Percentiles rank a stretch among this genome's conserved stretches.
phyloP scores from a whole-genome alignment of 2,329 filamentous ascomycete genomes.

The Shiraia sp. region DNA sequence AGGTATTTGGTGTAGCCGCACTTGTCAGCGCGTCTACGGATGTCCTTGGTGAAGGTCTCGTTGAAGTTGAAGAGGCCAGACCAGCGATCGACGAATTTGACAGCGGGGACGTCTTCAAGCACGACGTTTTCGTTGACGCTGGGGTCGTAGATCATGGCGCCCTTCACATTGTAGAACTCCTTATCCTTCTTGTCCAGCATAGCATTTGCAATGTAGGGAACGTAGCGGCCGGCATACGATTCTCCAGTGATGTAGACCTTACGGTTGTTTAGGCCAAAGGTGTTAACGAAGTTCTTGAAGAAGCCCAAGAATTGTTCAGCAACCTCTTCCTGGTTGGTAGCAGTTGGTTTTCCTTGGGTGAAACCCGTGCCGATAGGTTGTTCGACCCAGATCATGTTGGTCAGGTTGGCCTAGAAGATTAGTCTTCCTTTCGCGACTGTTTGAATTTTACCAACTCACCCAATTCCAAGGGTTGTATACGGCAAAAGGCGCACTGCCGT shows the following conservation, averaged over 20 bases:
- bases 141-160: slow-evolving; percentile 75
- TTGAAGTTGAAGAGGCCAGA: slow-evolving; percentile 66
- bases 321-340: slow-evolving; percentile 68
- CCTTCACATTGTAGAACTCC: slow-evolving; percentile 68
- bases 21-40: slow-evolving; percentile 56
- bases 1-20: slow-evolving; percentile 68
- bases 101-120: slow-evolving; percentile 57
- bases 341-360: slow-evolving; percentile 65
- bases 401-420: slow-evolving; percentile 56
- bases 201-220: slow-evolving; percentile 72
- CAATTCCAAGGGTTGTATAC: slow-evolving; percentile 51
- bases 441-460: slow-evolving; percentile 30
- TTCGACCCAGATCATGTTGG: slow-evolving; percentile 77
- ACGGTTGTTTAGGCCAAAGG: slow-evolving; percentile 66
- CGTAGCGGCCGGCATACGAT: slow-evolving; percentile 66
- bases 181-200: slow-evolving; percentile 72
- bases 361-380: slow-evolving; percentile 72
- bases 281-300: slow-evolving; percentile 76
- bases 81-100: slow-evolving; percentile 66
- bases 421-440: background rate
- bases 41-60: slow-evolving; percentile 57
- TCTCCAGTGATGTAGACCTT: slow-evolving; percentile 77
- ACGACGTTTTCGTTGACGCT: slow-evolving; percentile 59
- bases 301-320: slow-evolving; percentile 76
- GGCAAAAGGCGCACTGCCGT: slow-evolving; percentile 41